Evolutionary conservation across 768 basidiomycete genomes (phyloP).

Genomic region (Tricholoma bakamatsutake): DNA sequence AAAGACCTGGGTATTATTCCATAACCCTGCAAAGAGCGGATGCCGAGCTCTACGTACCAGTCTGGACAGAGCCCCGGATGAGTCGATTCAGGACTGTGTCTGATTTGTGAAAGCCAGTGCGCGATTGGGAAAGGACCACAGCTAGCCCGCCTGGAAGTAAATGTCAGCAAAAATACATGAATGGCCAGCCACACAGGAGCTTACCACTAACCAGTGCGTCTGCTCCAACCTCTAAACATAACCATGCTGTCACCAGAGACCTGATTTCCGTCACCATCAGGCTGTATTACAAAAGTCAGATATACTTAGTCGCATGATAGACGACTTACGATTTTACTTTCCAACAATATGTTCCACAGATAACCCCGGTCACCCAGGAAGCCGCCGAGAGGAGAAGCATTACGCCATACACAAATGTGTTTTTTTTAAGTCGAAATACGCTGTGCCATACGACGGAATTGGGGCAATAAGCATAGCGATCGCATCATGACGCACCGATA

Average conservation of each 20-base stretch:
- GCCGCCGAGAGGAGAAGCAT: neutral
- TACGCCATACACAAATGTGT: neutral
- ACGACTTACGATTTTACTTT: constrained; percentile 3
- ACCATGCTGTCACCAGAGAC: constrained; percentile 12
- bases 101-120: constrained; percentile 27
- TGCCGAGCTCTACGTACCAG: constrained; percentile 18
- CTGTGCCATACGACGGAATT: neutral
- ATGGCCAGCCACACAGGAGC: neutral
- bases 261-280: neutral
- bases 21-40: neutral
- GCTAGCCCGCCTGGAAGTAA: constrained; percentile 8
- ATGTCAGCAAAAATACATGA: neutral
- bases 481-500: constrained; percentile 10
- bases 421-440: constrained; percentile 8
- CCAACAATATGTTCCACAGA: constrained; percentile 3
- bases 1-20: constrained; percentile 8
- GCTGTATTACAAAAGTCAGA: neutral
- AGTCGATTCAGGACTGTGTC: constrained; percentile 28
- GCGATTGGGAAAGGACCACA: constrained; percentile 18
- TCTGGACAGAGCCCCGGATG: constrained; percentile 28
- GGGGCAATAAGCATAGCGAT: neutral
- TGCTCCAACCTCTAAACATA: constrained; percentile 12
- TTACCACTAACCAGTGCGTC: constrained; percentile 11
- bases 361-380: constrained; percentile 2
- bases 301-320: neutral